These are phyloP conservation scores for Penicillium desertorum DNA, from an alignment of 495 filamentous ascomycete genomes.

Conservation along the genomic window DNA sequence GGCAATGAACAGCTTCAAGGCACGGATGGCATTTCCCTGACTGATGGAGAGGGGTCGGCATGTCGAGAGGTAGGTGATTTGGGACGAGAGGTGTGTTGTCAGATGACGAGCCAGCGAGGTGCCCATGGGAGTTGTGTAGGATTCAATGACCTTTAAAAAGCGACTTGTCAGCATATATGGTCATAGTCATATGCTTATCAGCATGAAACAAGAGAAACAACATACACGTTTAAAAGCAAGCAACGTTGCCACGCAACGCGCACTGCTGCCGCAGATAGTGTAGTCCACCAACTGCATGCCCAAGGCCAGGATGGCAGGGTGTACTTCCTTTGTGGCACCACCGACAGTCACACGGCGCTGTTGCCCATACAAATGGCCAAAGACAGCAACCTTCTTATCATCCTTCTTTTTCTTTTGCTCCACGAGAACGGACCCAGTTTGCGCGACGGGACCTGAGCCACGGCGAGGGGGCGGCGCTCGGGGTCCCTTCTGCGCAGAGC, in stretches of 20 bases:
- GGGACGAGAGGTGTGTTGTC: constrained; percentile 87
- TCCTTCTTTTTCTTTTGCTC: constrained; percentile 54
- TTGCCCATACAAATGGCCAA: constrained; percentile 81
- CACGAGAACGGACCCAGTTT: constrained; percentile 24
- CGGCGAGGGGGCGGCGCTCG: constrained; percentile 37
- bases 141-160: constrained; percentile 70
- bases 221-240: constrained; percentile 83
- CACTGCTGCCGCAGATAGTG: constrained; percentile 84
- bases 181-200: constrained; percentile 5
- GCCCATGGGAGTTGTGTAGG: constrained; percentile 81
- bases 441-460: constrained; percentile 44
- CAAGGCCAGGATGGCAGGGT: constrained; percentile 79
- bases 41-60: constrained; percentile 90
- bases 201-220: constrained; percentile 12
- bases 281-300: constrained; percentile 91
- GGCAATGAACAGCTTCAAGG: constrained; percentile 85
- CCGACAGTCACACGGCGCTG: constrained; percentile 67
- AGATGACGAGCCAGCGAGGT: constrained; percentile 86
- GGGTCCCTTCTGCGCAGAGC: constrained; percentile 38
- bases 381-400: constrained; percentile 73
- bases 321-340: constrained; percentile 82
- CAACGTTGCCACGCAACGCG: constrained; percentile 81
- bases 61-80: constrained; percentile 90
- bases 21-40: constrained; percentile 94
- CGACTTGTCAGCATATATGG: constrained; percentile 12